phyloP scores from a whole-genome alignment of 306 rosid species.

The Ceratonia siliqua region DNA sequence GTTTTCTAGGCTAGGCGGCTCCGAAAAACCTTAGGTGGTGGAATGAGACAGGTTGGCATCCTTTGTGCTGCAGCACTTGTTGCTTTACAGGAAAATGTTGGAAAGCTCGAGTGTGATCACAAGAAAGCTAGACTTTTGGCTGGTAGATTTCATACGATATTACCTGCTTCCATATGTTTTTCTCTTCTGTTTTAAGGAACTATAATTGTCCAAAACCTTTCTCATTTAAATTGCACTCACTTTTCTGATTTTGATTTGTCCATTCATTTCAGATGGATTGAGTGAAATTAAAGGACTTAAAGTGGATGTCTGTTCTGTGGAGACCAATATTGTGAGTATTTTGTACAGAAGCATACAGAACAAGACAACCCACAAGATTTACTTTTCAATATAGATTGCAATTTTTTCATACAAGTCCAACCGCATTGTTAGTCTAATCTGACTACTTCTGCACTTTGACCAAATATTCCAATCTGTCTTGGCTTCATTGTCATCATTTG shows the following conservation, averaged over 20 bases:
- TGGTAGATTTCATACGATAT: slow-evolving; percentile 43
- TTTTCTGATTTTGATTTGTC: background rate
- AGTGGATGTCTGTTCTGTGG: slow-evolving; percentile 52
- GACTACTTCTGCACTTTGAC: slow-evolving; percentile 5
- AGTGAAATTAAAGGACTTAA: slow-evolving; percentile 58
- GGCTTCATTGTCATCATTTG: slow-evolving; percentile 1
- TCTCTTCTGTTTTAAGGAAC: background rate
- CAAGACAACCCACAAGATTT: background rate
- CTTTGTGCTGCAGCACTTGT: slow-evolving; percentile 89
- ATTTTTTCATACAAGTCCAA: background rate
- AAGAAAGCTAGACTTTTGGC: slow-evolving; percentile 71
- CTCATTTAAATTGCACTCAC: slow-evolving; percentile 2
- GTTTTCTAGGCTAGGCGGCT: slow-evolving; percentile 72
- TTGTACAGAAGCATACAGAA: background rate
- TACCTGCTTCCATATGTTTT: slow-evolving; percentile 10
- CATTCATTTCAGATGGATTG: slow-evolving; percentile 57
- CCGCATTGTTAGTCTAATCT: slow-evolving; percentile 3
- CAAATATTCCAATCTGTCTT: background rate
- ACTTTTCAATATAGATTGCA: background rate
- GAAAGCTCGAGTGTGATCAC: slow-evolving; percentile 78
- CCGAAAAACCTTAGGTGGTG: slow-evolving; percentile 91
- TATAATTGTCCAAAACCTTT: background rate
- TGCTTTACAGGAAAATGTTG: slow-evolving; percentile 70
- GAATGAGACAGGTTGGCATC: slow-evolving; percentile 90
- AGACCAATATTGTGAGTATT: slow-evolving; percentile 86